Base-by-base conservation (phyloP, 345 rosid species). In the Passiflora organensis region DNA sequence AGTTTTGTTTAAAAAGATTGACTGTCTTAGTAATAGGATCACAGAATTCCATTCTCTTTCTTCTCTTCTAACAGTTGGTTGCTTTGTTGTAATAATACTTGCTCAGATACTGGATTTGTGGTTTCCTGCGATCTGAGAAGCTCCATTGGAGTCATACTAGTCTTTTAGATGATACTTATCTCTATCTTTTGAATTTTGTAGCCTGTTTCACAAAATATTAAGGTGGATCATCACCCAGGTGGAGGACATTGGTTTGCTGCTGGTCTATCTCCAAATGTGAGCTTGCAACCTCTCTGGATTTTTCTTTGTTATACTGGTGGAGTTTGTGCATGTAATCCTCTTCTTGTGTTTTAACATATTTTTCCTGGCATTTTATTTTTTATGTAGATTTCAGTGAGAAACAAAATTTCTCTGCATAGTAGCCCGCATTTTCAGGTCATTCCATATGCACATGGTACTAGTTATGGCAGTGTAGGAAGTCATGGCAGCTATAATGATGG, bases 221-320 rank as follows among this genome's bases (percentile, higher is more conserved):
- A 83, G 78, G 96, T 93, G 70, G 91, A 89, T 55, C 99, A 93
- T 89, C 96, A 89, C 66, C 97, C 96, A 48, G 97, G 96, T 55
- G 96, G 96, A 54, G 99, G 99, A 71, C 97, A 93, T 75, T 93
- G 99, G 99, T 86, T 89, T 78, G 95, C 99, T 62, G 97, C 99
- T 71, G 99, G 99, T 60, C 94, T 93, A 65, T 93, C 99, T 71
- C 99, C 99, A 54, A 80, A 85, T 71, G 99, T 93, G 76, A 83
- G 86, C 53, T 58, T 64, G 39, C 53, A 63, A 34, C 49, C 49
- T 62, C 59, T 56, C n/a, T 41, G 34, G 34, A 28, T 28, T 28
- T 28, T 28, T 28, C 8, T 28, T 28, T 28, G 5, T 28, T 28
- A 2, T 28, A 28, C 3, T 28, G 8, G 5, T 28, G 34, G 34